Base-by-base conservation (phyloP, 768 basidiomycete genomes). In the Clitopilus passeckerianus region DNA sequence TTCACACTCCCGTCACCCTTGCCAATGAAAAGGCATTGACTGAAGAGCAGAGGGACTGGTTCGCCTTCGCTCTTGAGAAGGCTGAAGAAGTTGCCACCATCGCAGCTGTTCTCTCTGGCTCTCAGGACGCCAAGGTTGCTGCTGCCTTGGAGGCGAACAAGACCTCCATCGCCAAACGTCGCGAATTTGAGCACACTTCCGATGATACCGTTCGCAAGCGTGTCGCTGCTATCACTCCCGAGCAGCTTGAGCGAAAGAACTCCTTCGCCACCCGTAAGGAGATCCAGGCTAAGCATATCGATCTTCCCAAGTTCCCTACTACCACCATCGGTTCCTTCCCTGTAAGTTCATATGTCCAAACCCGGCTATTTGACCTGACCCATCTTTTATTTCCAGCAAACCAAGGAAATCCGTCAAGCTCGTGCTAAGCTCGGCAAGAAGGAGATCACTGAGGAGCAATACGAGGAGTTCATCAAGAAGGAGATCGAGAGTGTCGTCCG, bases 281-380 rank as follows among this genome's bases (percentile, higher is more conserved):
- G 65, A 81, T 91, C 56, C 97, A 99, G 78, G 86, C 88, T 73
- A 86, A 90, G 77, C 84, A 90, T 69, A 85, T 97, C 72, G 81
- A 89, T 64, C 84, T 99, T 23, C 97, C 97, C 74, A 92, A 88
- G 75, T 99, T 98, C 87, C 95, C 96, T 60, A 97, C 96, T 57
- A 98, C 96, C 59, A 97, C 96, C 64, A 98, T 98, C 67, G 95
- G 95, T 62, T 98, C 96, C 30, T 98, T 97, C 93, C 96, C 95
- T 66, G 88, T 89, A 69, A 55, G 81, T 73, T n/a, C 53, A 52
- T 64, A 56, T 33, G 16, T 57, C 18, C 14, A 50, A 23, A 34
- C 59, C 6, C 53, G n/a, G 35, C 10, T 44, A 53, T 15, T 33
- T 34, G 53, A 8, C 54, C 10, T 46, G 61, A 30, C 58, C 63